These are phyloP conservation scores for Candida nanaspora DNA, from an alignment of 805 yeast species.

Conservation along the genomic window DNA sequence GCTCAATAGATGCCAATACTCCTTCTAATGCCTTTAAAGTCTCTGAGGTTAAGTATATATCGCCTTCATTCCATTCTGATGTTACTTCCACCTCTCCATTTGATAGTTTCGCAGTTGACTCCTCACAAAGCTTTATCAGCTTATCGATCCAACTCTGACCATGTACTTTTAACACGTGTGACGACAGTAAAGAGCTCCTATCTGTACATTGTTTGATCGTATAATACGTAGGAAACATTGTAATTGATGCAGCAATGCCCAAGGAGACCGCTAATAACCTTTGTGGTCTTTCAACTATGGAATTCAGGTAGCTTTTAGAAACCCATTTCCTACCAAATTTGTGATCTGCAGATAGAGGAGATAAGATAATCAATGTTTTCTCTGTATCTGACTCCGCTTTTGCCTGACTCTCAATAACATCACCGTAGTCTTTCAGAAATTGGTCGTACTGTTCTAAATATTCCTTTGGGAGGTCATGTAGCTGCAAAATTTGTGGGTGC, in stretches of 20 bases:
- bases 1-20: slow-evolving; percentile 68
- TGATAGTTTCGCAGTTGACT: slow-evolving; percentile 46
- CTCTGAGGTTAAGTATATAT: slow-evolving; percentile 61
- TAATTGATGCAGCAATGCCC: slow-evolving; percentile 69
- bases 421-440: slow-evolving; percentile 1
- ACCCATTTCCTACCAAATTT: slow-evolving; percentile 75
- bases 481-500: background rate
- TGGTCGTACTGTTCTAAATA: background rate
- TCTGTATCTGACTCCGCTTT: slow-evolving; percentile 19
- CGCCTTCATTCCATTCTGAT: slow-evolving; percentile 82
- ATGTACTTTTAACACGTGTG: slow-evolving; percentile 64
- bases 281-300: slow-evolving; percentile 81
- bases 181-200: slow-evolving; percentile 40
- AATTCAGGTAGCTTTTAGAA: slow-evolving; percentile 51
- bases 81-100: slow-evolving; percentile 66
- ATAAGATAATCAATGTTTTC: slow-evolving; percentile 52
- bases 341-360: slow-evolving; percentile 68
- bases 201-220: slow-evolving; percentile 40
- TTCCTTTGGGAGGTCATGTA: background rate
- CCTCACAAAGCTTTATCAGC: slow-evolving; percentile 49
- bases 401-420: background rate
- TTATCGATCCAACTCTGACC: slow-evolving; percentile 67
- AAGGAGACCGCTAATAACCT: slow-evolving; percentile 68
- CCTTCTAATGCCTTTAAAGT: slow-evolving; percentile 71
- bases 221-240: slow-evolving; percentile 58